Evolutionary conservation across 148 eudicot species (phyloP).

Genomic region (Cornus kousa): DNA sequence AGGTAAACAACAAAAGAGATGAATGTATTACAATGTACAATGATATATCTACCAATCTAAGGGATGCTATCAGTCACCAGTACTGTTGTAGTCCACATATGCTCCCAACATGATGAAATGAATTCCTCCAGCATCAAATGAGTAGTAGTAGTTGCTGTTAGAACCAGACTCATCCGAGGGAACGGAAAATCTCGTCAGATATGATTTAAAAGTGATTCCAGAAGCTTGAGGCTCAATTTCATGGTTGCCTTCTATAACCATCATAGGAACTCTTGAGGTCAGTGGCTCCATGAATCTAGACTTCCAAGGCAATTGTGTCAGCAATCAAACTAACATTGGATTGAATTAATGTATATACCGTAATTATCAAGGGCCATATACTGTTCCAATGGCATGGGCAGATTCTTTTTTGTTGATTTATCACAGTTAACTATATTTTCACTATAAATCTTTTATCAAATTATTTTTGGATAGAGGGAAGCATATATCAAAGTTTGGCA

Average conservation of each 20-base stretch:
- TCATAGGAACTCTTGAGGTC: constrained; percentile 81
- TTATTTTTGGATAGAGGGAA: not conserved
- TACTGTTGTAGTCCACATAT: constrained; percentile 63
- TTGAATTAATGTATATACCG: not conserved
- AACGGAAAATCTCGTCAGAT: constrained; percentile 71
- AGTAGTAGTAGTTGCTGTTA: constrained; percentile 61
- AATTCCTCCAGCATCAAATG: constrained; percentile 82
- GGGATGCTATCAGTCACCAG: constrained; percentile 38
- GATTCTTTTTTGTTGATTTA: too few relatives aligned
- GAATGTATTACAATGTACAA: not conserved
- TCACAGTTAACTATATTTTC: too few relatives aligned
- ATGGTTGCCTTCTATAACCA: constrained; percentile 94
- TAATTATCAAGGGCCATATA: not conserved
- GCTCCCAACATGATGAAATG: constrained; percentile 91
- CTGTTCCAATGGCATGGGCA: too few relatives aligned
- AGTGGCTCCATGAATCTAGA: constrained; percentile 85
- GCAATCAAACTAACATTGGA: not conserved
- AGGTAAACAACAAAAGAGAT: not conserved
- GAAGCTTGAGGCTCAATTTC: constrained; percentile 88
- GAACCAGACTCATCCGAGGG: constrained; percentile 83
- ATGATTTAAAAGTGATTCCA: constrained; percentile 63
- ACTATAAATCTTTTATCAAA: not conserved
- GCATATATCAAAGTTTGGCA: too few relatives aligned
- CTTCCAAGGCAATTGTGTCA: constrained; percentile 10
- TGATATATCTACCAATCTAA: not conserved